A percentile compares a stretch with the other conserved stretches of the same genome.
These are phyloP conservation scores for Phenoliferia sp. DNA, from an alignment of 1,284 basidiomycete genomes.

Conservation along the genomic window DNA sequence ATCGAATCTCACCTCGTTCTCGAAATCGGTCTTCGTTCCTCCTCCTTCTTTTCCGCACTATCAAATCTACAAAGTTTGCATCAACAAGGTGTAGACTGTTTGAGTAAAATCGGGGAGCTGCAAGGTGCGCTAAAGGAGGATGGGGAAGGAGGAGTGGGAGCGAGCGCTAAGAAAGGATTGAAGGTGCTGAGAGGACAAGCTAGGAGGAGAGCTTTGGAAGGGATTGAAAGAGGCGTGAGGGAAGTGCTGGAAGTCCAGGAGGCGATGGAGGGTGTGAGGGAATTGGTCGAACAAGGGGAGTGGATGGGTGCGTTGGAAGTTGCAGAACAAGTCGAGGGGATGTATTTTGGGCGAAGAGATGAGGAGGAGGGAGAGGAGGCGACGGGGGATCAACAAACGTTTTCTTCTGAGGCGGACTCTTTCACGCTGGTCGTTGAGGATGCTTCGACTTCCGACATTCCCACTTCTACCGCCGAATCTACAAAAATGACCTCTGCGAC, in stretches of 20 bases:
- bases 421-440: too few relatives aligned
- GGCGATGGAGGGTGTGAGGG: constrained; percentile 67
- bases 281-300: constrained; percentile 70
- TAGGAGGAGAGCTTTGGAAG: constrained; percentile 57
- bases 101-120: constrained; percentile 68
- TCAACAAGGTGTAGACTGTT: constrained; percentile 76
- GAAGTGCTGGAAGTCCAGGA: constrained; percentile 56
- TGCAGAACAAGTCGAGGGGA: constrained; percentile 63
- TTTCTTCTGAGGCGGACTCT: too few relatives aligned
- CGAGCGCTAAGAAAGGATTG: constrained; percentile 70
- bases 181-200: constrained; percentile 64
- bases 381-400: too few relatives aligned
- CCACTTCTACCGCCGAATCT: constrained; percentile 9
- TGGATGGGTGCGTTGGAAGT: constrained; percentile 77
- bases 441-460: not conserved
- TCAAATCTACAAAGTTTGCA: constrained; percentile 89
- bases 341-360: constrained; percentile 52
- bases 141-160: constrained; percentile 68
- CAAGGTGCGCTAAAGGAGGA: constrained; percentile 55
- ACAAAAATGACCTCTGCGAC: constrained; percentile 24
- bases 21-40: constrained; percentile 84
- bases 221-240: constrained; percentile 53
- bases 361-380: not conserved
- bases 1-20: constrained; percentile 91
- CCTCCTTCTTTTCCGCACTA: constrained; percentile 93